Conservation (phyloP, 2,329 filamentous ascomycete species). For the Diaporthe vaccinii region DNA sequence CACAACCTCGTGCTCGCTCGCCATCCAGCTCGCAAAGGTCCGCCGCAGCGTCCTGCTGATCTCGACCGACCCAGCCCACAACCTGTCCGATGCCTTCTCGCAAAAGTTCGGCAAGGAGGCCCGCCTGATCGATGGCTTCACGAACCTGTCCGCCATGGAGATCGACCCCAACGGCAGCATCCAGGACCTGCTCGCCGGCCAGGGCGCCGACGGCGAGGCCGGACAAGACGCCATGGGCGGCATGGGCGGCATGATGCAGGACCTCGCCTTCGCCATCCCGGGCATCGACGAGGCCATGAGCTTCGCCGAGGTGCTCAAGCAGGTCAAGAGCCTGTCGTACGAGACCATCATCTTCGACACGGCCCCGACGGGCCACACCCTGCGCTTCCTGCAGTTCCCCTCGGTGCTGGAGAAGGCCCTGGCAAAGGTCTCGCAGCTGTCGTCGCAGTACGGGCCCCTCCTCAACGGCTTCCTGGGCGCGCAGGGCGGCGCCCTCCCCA, state of each 20-base stretch:
- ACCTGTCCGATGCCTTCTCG: constrained; percentile 96
- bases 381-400: constrained; percentile 98
- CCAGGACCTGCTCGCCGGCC: constrained; percentile 88
- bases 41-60: constrained; percentile 97
- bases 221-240: constrained; percentile 72
- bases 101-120: constrained; percentile 99
- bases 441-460: constrained; percentile 94
- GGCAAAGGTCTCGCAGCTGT: constrained; percentile 96
- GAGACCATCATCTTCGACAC: constrained; percentile 99
- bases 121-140: constrained; percentile 89
- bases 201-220: constrained; percentile 76
- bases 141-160: constrained; percentile 97
- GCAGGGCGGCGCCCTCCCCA: constrained; percentile 79
- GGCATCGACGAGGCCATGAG: constrained; percentile 99
- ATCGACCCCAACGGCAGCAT: constrained; percentile 99
- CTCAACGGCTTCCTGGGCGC: constrained; percentile 92
- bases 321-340: constrained; percentile 98
- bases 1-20: constrained; percentile 98
- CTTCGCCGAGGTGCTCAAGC: constrained; percentile 98
- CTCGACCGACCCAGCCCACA: constrained; percentile 98
- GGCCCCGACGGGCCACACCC: constrained; percentile 95
- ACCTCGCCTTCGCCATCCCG: constrained; percentile 96
- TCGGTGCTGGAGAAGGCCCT: constrained; percentile 98
- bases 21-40: constrained; percentile 95
- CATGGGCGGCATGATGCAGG: constrained; percentile 98